Base-by-base conservation (phyloP, 208 protist genomes). In the Acanthamoeba royreba region DNA sequence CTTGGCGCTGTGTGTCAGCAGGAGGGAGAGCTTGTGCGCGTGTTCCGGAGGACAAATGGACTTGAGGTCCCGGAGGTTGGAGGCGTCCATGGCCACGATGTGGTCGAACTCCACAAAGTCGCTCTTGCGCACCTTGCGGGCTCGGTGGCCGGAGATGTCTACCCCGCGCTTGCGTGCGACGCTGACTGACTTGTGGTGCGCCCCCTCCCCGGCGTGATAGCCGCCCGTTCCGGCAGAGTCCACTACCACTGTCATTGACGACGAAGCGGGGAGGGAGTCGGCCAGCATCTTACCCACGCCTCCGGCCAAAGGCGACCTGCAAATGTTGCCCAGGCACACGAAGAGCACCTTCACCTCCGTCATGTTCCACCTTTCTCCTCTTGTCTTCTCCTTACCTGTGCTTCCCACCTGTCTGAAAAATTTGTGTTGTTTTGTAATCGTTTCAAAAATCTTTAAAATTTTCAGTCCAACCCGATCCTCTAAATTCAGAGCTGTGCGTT, bases 281-380 rank as follows among this genome's bases (percentile, higher is more conserved):
- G 87, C 63, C 45, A 94, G 11, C 42, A 47, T 69, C 40, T 90
- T 45, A 22, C 35, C 86, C 19, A 95, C 72, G 15, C 91, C 94
- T 11, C 92, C 25, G 1, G 94, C 94, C n/a, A 93, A n/a, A 1
- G 94, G 94, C 42, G 94, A 95, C 66, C 94, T 13, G 94, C 94
- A 95, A 19, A 95, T 94, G 79, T 95, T 95, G 61, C 94, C 94
- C 43, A 93, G 42, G 47, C 94, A 95, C 33, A 95, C 94, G 45
- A 95, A 95, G 25, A 95, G 52, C 38, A 95, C 92, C 93, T 86
- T 42, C 86, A 63, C 40, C 28, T 52, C 47, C 0, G 49, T 33
- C 81, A 63, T 89, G 43, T 42, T 63, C 33, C n/a, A n/a, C n/a
- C n/a, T n/a, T n/a, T n/a, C n/a, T n/a, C n/a, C n/a, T n/a, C n/a